Evolutionary conservation across 352 stramenopile genomes (phyloP), one percentile per base, ranked within the genome.

Genomic region (Phytophthora kernoviae): DNA sequence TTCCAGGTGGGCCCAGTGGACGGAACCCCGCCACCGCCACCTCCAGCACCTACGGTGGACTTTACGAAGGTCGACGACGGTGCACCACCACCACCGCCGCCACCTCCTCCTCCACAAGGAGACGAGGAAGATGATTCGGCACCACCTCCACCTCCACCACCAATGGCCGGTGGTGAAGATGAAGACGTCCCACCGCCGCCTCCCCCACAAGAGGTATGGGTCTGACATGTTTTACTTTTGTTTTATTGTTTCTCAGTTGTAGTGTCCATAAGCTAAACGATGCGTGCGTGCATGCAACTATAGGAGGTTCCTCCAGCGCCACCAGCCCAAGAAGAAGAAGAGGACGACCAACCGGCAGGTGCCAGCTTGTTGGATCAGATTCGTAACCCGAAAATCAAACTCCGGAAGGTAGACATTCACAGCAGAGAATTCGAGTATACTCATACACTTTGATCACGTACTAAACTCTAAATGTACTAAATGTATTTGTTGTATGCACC

Each of bases 1-100:
- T 73, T 79, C n/a, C 67, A 79, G 24, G 78, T 95, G 27, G 86
- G 86, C 7, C 86, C 84, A 0, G 54, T 83, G n/a, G 84, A 94
- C 20, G 74, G 76, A 10, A 59, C 73, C 8, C 83, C 81, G 3
- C 84, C 86, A 10, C 85, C 85, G 10, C 80, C 85, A 4, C 85
- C 85, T 33, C 77, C 81, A 22, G 68, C 73, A 2, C 79, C 74
- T 26, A 71, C 61, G 5, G 70, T 90, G n/a, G 81, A 90, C 47
- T 90, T 90, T 21, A 72, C 70, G 5, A 78, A 66, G 22, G 58
- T 64, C 15, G 73, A 84, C 15, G 70, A 76, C 33, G 65, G 70
- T 12, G 75, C 72, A 4, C 80, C 81, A 2, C 81, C 81, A 15
- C 82, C n/a, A n/a, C n/a, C n/a, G n/a, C n/a, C 84, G 20, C 81